These are phyloP conservation scores for Rugonectria rugulosa DNA, from an alignment of 2,329 filamentous ascomycete genomes.

Conservation along the genomic window DNA sequence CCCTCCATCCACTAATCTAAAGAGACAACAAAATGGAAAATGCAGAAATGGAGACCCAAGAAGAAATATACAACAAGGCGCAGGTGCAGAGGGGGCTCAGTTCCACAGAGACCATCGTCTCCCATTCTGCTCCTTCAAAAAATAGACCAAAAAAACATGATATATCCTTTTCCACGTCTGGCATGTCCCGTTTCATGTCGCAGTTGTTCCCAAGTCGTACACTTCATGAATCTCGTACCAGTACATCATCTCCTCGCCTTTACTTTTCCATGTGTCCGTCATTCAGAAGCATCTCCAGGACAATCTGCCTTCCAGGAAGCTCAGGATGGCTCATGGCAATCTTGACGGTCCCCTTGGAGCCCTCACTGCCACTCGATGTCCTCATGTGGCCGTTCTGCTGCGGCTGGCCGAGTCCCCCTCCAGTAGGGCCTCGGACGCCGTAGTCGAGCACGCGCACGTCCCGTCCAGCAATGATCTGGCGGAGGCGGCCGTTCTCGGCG, in stretches of 20 bases:
- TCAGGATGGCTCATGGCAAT: conserved; percentile 95
- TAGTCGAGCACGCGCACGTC: conserved; percentile 93
- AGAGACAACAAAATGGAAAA: not conserved
- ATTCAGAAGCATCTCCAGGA: conserved; percentile 92
- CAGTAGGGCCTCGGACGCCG: conserved; percentile 71
- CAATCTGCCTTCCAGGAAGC: conserved; percentile 81
- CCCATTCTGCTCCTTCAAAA: not conserved
- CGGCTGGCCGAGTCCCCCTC: conserved; percentile 50
- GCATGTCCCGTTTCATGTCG: conserved; percentile 11
- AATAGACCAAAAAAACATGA: conserved; percentile 1
- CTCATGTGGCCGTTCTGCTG: conserved; percentile 47
- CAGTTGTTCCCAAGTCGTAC: conserved; percentile 4
- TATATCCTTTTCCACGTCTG: not conserved
- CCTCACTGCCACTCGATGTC: conserved; percentile 49
- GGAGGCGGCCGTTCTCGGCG: conserved; percentile 89
- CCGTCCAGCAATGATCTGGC: conserved; percentile 92
- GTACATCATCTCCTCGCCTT: not conserved
- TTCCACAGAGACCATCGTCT: too few species aligned
- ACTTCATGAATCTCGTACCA: conserved; percentile 16
- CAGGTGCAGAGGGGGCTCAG: not conserved
- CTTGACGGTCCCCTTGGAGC: conserved; percentile 82
- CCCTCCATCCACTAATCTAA: not conserved
- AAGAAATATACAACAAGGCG: not conserved
- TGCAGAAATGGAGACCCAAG: not conserved
- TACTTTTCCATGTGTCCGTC: conserved; percentile 72